phyloP scores from a whole-genome alignment of 1,139 yeast genomes.

The Eremothecium gossypii region DNA sequence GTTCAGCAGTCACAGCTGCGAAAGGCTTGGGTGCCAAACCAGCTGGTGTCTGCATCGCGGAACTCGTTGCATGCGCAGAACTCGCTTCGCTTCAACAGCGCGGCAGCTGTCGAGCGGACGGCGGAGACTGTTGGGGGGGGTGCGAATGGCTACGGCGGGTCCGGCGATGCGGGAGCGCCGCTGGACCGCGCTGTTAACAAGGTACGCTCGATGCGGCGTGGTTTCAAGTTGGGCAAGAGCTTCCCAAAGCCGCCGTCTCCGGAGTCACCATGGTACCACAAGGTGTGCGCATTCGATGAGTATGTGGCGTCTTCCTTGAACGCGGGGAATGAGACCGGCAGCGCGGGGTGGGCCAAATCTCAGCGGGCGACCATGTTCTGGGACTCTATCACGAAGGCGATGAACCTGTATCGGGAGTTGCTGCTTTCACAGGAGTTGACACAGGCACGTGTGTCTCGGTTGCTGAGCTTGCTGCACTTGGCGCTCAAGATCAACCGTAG shows the following conservation, averaged over 20 bases:
- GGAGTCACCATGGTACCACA: constrained; percentile 36
- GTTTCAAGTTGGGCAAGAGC: constrained; percentile 18
- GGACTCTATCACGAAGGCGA: constrained; percentile 39
- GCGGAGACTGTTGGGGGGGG: constrained; percentile 4
- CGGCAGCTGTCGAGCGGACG: constrained; percentile 16
- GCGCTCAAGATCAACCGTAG: constrained; percentile 43
- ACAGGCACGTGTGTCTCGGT: constrained; percentile 36
- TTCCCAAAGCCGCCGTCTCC: constrained; percentile 20
- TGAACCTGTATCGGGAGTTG: constrained; percentile 38
- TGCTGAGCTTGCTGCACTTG: constrained; percentile 40
- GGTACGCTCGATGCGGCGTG: constrained; percentile 16
- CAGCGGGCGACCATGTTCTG: constrained; percentile 32
- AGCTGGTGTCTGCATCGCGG: constrained; percentile 19
- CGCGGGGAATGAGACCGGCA: constrained; percentile 6
- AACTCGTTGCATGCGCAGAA: constrained; percentile 15
- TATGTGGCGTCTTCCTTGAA: constrained; percentile 34
- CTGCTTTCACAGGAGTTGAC: constrained; percentile 38
- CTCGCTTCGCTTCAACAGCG: constrained; percentile 18
- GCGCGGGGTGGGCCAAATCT: constrained; percentile 1
- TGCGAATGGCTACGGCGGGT: not conserved
- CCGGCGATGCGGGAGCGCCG: constrained; percentile 1
- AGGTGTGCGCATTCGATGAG: constrained; percentile 39
- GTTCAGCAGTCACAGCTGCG: constrained; percentile 24
- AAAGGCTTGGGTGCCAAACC: constrained; percentile 22
- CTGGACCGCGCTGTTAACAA: constrained; percentile 15